These are phyloP conservation scores for Dryas octopetala DNA, from an alignment of 306 rosid species.

Conservation along the genomic window DNA sequence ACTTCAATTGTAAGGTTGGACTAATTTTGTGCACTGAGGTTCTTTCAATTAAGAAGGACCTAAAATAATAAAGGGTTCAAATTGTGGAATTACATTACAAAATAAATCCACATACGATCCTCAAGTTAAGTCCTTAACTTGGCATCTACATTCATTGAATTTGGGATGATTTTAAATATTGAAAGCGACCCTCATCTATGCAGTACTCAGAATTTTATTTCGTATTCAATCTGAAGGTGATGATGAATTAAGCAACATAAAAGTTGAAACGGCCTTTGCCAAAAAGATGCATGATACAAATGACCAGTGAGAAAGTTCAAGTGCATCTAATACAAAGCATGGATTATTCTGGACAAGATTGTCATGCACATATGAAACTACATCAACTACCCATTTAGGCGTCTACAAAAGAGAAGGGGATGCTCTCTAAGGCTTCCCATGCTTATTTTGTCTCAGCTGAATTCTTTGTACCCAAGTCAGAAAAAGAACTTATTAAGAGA, in stretches of 20 bases:
- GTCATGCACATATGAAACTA: neutral
- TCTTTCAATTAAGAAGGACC: too few relatives aligned
- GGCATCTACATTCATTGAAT: neutral
- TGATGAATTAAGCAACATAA: constrained; percentile 19
- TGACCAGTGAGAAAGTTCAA: neutral
- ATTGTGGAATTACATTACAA: too few relatives aligned
- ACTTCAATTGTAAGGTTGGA: too few relatives aligned
- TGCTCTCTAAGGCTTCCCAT: neutral
- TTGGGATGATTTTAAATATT: neutral
- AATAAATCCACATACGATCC: too few relatives aligned
- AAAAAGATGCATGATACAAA: constrained; percentile 8
- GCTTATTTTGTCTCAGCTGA: neutral
- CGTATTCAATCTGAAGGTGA: constrained; percentile 7
- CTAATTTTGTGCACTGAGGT: too few relatives aligned
- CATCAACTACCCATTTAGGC: neutral
- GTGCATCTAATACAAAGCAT: neutral
- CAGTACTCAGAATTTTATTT: neutral
- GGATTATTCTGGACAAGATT: constrained; percentile 3
- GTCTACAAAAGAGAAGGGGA: neutral
- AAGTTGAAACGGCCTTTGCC: constrained; percentile 16
- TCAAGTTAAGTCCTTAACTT: neutral
- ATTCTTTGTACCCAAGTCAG: neutral
- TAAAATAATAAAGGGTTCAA: too few relatives aligned
- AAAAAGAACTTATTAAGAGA: neutral
- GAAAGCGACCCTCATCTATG: neutral